Percentiles rank a stretch among this genome's conserved stretches.
These are phyloP conservation scores for Populus deltoides DNA, from an alignment of 345 rosid genomes.

Conservation along the genomic window DNA sequence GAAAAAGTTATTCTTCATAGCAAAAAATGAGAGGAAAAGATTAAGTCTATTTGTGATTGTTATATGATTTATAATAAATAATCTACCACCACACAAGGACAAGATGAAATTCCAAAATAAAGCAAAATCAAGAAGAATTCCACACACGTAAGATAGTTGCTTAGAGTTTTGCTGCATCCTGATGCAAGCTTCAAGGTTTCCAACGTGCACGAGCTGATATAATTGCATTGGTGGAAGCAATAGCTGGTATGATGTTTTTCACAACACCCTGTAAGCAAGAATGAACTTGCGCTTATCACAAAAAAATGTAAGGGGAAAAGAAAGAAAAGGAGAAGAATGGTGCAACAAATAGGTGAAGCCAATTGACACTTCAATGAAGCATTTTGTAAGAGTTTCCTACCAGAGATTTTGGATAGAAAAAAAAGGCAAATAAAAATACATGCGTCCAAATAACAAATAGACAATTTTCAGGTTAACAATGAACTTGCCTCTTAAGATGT, in stretches of 20 bases:
- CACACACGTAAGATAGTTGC: conserved; percentile 84
- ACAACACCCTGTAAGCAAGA: conserved; percentile 68
- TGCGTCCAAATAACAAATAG: neutral
- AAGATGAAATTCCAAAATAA: neutral
- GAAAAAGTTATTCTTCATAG: neutral
- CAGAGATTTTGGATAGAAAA: neutral
- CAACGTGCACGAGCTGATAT: conserved; percentile 86
- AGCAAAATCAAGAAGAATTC: neutral
- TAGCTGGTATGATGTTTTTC: conserved; percentile 95
- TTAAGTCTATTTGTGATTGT: neutral
- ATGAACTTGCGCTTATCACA: neutral
- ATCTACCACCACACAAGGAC: neutral
- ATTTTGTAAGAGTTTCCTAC: neutral
- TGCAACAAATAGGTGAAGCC: neutral
- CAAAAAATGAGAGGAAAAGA: neutral
- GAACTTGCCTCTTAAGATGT: neutral
- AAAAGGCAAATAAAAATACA: neutral
- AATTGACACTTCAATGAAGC: neutral
- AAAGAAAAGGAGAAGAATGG: neutral
- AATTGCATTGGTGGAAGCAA: conserved; percentile 97
- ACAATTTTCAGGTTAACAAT: too few species aligned
- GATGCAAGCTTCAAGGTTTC: conserved; percentile 95
- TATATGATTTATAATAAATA: neutral
- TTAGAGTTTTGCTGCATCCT: conserved; percentile 89
- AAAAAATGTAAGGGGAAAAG: neutral